These are phyloP conservation scores for Cryphonectria parasitica DNA, from an alignment of 2,329 filamentous ascomycete species.

Conservation along the genomic window DNA sequence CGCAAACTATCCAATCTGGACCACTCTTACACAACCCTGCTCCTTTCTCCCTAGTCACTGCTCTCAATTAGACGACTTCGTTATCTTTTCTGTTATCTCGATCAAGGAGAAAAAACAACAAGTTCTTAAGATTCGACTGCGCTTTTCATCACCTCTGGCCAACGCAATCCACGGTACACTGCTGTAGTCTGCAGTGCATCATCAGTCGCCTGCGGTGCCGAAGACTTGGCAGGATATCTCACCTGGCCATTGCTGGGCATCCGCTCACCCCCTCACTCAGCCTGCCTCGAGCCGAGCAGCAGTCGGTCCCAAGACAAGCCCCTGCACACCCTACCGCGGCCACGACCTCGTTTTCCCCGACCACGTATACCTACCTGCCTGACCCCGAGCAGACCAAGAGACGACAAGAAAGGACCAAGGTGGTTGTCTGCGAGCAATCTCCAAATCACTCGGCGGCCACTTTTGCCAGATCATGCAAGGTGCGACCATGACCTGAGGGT, in stretches of 20 bases:
- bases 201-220: constrained; percentile 21
- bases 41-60: neutral
- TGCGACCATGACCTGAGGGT: constrained; percentile 33
- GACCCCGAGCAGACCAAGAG: constrained; percentile 7
- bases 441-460: neutral
- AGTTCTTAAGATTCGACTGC: neutral
- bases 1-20: neutral
- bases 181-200: constrained; percentile 4
- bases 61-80: no score
- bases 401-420: neutral
- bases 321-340: neutral
- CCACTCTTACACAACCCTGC: no score
- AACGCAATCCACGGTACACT: constrained; percentile 17
- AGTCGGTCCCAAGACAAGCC: neutral
- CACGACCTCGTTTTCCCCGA: neutral
- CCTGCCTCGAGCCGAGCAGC: neutral
- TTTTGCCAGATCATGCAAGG: constrained; percentile 7
- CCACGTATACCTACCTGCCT: neutral
- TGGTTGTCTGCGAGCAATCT: neutral
- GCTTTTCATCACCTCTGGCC: constrained; percentile 17
- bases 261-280: neutral
- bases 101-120: neutral
- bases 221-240: constrained; percentile 22
- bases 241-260: neutral
- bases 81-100: neutral